Base-by-base conservation (phyloP, 2,329 filamentous ascomycete genomes). In the Anisogramma anomala region DNA sequence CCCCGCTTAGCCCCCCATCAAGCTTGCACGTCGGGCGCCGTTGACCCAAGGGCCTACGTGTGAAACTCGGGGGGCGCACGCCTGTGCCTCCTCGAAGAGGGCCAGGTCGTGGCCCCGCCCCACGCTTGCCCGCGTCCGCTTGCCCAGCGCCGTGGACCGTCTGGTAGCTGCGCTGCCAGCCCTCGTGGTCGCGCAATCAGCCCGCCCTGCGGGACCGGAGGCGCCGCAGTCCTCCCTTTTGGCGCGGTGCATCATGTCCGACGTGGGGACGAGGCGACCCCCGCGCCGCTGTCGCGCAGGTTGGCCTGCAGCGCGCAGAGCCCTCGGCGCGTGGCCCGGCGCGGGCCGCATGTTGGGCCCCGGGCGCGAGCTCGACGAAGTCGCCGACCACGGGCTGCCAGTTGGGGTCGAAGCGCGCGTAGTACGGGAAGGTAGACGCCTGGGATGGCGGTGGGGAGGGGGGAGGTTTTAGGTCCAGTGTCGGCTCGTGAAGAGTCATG, bases 221-320 rank as follows among this genome's bases (percentile, higher is more conserved):
- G 48, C 52, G 46, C 45, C 33, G 40, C 45, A 52, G 39, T 60
- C 53, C 33, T 57, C 53, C 35, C n/a, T n/a, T n/a, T 52, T 52
- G 11, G 59, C 54, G 42, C 58, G 56, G 23, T 50, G 59, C 26
- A 58, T 56, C 26, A 58, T 56, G 39, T 58, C 57, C 41, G 52
- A 55, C 33, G 54, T 58, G 39, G 56, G 40, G 56, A 58, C 44
- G n/a, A n/a, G n/a, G n/a, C n/a, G n/a, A 60, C 51, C 33, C 58
- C 58, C 3, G 55, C 57, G 1, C 56, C 58, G 9, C 43, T 52
- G 14, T 59, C 51, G 2, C 32, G 48, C 23, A 60, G 49, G 40
- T 58, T 59, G 19, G 58, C 36, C 39, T 58, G 55, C 55, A 59
- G 57, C 4, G 52, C 53, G 25, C 56, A 43, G 8, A 59, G 45